phyloP scores from a whole-genome alignment of 202 grass and related monocot species.

The Elaeis oleifera region DNA sequence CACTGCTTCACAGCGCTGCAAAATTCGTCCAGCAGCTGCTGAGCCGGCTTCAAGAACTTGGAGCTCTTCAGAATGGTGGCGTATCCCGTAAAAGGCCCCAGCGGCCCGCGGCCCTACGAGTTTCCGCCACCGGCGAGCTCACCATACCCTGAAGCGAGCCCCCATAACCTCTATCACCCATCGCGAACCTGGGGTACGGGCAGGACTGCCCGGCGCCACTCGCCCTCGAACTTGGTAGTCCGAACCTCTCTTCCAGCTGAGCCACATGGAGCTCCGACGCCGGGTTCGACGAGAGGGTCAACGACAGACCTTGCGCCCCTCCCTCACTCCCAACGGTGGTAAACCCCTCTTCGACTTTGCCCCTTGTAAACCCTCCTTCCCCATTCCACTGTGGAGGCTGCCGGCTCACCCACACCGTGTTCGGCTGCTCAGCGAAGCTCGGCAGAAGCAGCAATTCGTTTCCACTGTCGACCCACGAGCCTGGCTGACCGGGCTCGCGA shows the following conservation, averaged over 20 bases:
- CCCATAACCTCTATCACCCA: background rate
- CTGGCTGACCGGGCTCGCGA: conserved; percentile 2
- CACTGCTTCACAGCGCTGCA: conserved; percentile 22
- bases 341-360: background rate
- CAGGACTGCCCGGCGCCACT: background rate
- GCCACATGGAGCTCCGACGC: conserved; percentile 6
- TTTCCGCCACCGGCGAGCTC: background rate
- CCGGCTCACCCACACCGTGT: background rate
- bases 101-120: conserved; percentile 16
- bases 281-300: conserved; percentile 25
- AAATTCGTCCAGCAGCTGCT: conserved; percentile 44
- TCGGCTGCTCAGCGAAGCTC: background rate
- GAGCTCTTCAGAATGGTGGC: conserved; percentile 38
- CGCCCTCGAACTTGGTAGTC: no score
- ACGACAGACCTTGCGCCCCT: conserved; percentile 20
- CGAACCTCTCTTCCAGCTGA: background rate
- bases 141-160: conserved; percentile 26
- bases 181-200: conserved; percentile 4
- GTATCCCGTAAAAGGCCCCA: conserved; percentile 52
- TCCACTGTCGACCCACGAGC: background rate
- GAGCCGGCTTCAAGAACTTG: conserved; percentile 42
- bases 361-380: background rate
- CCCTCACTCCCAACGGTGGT: background rate
- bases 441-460: conserved; percentile 9
- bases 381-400: conserved; percentile 14